Percentiles rank a stretch among this genome's conserved stretches.
Evolutionary conservation across 495 filamentous ascomycete genomes (phyloP).

Genomic region (Penicillium crystallinum): DNA sequence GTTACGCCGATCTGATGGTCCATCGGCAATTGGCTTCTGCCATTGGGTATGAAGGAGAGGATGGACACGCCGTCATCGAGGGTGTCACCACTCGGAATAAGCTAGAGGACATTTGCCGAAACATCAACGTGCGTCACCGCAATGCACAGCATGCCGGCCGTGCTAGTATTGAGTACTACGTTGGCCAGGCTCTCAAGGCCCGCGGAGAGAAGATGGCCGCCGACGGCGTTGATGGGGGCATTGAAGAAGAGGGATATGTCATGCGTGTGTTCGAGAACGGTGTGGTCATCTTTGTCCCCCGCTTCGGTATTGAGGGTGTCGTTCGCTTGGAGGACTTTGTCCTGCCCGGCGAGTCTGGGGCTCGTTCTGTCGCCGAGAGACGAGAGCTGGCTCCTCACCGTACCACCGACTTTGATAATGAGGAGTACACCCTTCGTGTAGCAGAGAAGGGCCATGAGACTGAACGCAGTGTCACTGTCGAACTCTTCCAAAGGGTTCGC

Average conservation of each 20-base stretch:
- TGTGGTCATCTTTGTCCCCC: slow-evolving; percentile 89
- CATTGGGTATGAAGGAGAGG: slow-evolving; percentile 75
- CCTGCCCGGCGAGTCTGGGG: slow-evolving; percentile 54
- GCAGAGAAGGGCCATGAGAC: slow-evolving; percentile 43
- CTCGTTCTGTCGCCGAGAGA: slow-evolving; percentile 33
- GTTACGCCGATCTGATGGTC: slow-evolving; percentile 90
- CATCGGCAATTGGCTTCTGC: slow-evolving; percentile 93
- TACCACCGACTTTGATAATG: slow-evolving; percentile 73
- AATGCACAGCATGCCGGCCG: slow-evolving; percentile 94
- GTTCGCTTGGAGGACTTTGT: slow-evolving; percentile 81
- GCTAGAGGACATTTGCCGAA: slow-evolving; percentile 90
- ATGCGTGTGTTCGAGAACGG: slow-evolving; percentile 98
- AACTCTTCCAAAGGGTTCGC: slow-evolving; percentile 83
- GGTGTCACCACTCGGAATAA: slow-evolving; percentile 65
- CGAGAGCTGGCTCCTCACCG: slow-evolving; percentile 39
- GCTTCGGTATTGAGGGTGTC: slow-evolving; percentile 90
- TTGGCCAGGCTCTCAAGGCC: slow-evolving; percentile 89
- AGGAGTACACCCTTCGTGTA: slow-evolving; percentile 68
- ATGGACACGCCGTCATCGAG: slow-evolving; percentile 58
- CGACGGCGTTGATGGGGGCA: slow-evolving; percentile 32
- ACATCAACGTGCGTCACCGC: slow-evolving; percentile 94
- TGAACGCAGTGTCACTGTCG: slow-evolving; percentile 55
- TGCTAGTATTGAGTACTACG: slow-evolving; percentile 93
- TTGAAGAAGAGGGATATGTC: slow-evolving; percentile 86
- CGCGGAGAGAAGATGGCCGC: slow-evolving; percentile 52